Evolutionary conservation across 2,329 filamentous ascomycete species (phyloP), one percentile per base, ranked within the genome.

Genomic region (Colletotrichum horii): DNA sequence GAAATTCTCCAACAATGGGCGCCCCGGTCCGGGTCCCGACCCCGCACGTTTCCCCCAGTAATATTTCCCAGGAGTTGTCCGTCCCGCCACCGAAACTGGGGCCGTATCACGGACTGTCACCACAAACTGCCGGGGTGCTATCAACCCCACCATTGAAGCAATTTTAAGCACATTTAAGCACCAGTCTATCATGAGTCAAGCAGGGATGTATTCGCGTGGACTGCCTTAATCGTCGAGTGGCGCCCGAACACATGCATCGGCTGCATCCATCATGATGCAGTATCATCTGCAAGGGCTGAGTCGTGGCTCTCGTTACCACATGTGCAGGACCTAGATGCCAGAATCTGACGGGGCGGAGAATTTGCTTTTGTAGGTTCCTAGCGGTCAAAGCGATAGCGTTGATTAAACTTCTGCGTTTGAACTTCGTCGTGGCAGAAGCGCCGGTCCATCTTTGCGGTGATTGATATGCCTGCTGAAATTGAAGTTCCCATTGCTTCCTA

Each of bases 21-120:
- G 55, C 72, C 69, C 68, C 72, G 36, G 62, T 66, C 61, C 36
- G 55, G n/a, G 26, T 61, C 61, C 68, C 52, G 52, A 68, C 26
- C 52, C 69, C 55, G 62, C 61, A 62, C 15, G 48, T 67, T 66
- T 66, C 68, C 60, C 72, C 55, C 68, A 75, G 69, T 67, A 55
- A 67, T 16, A 72, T 36, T 9, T 14, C 32, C 55, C 38, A 61
- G 60, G 58, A 56, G n/a, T 62, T 75, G 38, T 52, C 64, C 60
- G 36, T 52, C 55, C 30, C 55, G 38, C 48, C 36, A 32, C 30
- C 69, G 65, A 28, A 30, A 71, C 55, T 43, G 55, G 71, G 72
- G 36, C 52, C 61, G 52, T 48, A 19, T 34, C 30, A 26, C 36
- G 28, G 48, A 22, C 24, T 60, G 28, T 28, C 66, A 58, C 43